Conservation (phyloP, 495 filamentous ascomycete species). For the Talaromyces thailandensis region DNA sequence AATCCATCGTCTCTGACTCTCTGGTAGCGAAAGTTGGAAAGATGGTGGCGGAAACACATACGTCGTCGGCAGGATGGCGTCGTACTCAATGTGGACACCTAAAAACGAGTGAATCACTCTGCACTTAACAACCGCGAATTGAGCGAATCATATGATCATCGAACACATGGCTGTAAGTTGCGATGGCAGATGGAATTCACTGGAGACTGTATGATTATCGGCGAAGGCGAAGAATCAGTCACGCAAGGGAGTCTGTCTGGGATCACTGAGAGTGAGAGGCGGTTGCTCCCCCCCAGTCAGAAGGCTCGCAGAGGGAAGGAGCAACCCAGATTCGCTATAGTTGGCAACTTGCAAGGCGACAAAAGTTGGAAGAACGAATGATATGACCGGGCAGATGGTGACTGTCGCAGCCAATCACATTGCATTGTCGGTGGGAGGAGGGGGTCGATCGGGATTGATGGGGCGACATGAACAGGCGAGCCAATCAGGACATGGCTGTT, state of each 20-base stretch:
- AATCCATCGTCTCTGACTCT: not conserved
- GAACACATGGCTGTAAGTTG: not conserved
- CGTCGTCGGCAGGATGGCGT: not conserved
- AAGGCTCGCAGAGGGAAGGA: not conserved
- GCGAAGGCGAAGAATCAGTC: too few relatives aligned
- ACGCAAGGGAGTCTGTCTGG: too few relatives aligned
- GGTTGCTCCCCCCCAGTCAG: not conserved
- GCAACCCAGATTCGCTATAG: not conserved
- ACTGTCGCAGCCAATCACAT: not conserved
- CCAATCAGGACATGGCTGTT: not conserved
- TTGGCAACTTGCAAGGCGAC: not conserved
- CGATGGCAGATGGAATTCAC: not conserved
- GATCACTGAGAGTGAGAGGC: not conserved
- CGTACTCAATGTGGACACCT: not conserved
- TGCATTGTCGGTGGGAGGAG: not conserved
- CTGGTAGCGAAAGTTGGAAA: not conserved
- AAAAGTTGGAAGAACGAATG: slow-evolving; percentile 5
- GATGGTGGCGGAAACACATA: not conserved
- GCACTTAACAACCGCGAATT: not conserved
- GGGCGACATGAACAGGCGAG: not conserved
- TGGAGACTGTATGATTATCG: too few relatives aligned
- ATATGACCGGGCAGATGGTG: too few relatives aligned
- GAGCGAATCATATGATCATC: not conserved
- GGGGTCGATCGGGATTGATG: not conserved
- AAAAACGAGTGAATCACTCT: too few relatives aligned